Percentiles rank a stretch among this genome's conserved stretches.
These are phyloP conservation scores for Gaultheria prostrata DNA, from an alignment of 148 eudicot species.

Conservation along the genomic window DNA sequence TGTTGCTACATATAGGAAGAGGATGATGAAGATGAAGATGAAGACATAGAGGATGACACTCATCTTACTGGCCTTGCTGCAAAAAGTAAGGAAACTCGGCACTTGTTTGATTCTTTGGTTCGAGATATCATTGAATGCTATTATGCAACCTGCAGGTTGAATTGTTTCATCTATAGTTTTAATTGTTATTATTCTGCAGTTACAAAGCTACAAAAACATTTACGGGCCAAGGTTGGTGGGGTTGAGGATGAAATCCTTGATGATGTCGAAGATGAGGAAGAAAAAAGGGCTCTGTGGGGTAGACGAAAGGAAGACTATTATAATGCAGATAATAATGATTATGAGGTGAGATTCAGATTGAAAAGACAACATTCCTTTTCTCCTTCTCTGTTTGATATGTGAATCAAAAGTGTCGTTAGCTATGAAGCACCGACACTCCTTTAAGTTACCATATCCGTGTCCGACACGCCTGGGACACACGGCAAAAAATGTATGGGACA, in stretches of 20 bases:
- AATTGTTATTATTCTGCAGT: slow-evolving; percentile 36
- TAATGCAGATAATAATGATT: slow-evolving; percentile 46
- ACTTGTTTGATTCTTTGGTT: slow-evolving; percentile 11
- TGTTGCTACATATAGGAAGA: slow-evolving; percentile 33
- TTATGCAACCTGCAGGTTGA: background rate
- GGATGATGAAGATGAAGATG: slow-evolving; percentile 44
- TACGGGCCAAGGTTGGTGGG: slow-evolving; percentile 57
- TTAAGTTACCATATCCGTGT: no score
- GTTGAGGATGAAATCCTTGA: slow-evolving; percentile 70
- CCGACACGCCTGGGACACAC: no score
- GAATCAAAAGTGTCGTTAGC: background rate
- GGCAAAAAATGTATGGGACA: no score
- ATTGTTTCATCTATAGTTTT: background rate
- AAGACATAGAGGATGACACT: slow-evolving; percentile 45
- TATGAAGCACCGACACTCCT: no score
- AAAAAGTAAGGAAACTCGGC: slow-evolving; percentile 53
- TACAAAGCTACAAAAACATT: slow-evolving; percentile 47
- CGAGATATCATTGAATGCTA: background rate
- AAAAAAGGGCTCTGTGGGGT: slow-evolving; percentile 47
- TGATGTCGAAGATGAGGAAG: slow-evolving; percentile 66
- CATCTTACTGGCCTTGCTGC: slow-evolving; percentile 48
- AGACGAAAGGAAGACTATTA: slow-evolving; percentile 34
- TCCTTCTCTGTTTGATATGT: background rate
- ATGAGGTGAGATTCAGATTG: slow-evolving; percentile 41
- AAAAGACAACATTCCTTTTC: background rate